phyloP scores from a whole-genome alignment of 1,284 basidiomycete genomes.

The Ustilago esculenta region DNA sequence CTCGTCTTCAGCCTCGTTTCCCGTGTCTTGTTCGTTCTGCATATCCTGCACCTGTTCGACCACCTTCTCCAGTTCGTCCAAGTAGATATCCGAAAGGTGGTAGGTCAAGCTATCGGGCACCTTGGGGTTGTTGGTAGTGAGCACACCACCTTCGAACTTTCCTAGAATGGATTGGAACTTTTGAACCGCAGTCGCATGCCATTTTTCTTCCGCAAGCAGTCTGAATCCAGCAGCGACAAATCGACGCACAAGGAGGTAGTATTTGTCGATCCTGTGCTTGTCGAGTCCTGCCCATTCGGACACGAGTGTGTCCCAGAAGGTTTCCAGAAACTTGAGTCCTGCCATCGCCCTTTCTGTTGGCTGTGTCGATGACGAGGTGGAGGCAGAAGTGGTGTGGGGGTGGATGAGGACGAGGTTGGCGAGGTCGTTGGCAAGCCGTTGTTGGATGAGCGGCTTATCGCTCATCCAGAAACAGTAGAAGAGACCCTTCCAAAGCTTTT shows the following conservation, averaged over 20 bases:
- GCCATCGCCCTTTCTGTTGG: slow-evolving; percentile 67
- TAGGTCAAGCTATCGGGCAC: slow-evolving; percentile 76
- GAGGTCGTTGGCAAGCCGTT: slow-evolving; percentile 85
- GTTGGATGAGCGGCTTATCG: slow-evolving; percentile 95
- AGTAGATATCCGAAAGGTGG: slow-evolving; percentile 88
- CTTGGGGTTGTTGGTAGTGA: slow-evolving; percentile 71
- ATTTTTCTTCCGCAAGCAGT: slow-evolving; percentile 77
- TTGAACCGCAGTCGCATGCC: slow-evolving; percentile 71
- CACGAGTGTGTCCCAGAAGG: slow-evolving; percentile 89
- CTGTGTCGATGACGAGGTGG: no score
- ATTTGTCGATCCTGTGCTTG: slow-evolving; percentile 83
- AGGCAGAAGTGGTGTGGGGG: slow-evolving; percentile 4
- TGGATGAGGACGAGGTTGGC: slow-evolving; percentile 74
- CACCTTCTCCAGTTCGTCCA: slow-evolving; percentile 87
- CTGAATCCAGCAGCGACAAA: slow-evolving; percentile 87
- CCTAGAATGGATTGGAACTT: slow-evolving; percentile 26
- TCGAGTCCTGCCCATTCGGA: slow-evolving; percentile 94
- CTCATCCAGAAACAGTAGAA: slow-evolving; percentile 99
- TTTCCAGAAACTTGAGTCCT: slow-evolving; percentile 80
- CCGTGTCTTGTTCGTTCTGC: background rate
- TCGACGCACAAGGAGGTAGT: slow-evolving; percentile 89
- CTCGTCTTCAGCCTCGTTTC: background rate
- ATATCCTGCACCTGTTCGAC: slow-evolving; percentile 42
- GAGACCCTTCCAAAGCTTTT: slow-evolving; percentile 95
- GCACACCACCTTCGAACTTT: slow-evolving; percentile 13